Evolutionary conservation across 306 rosid genomes (phyloP), one percentile per base, ranked within the genome.

Genomic region (Sicyos edulis): DNA sequence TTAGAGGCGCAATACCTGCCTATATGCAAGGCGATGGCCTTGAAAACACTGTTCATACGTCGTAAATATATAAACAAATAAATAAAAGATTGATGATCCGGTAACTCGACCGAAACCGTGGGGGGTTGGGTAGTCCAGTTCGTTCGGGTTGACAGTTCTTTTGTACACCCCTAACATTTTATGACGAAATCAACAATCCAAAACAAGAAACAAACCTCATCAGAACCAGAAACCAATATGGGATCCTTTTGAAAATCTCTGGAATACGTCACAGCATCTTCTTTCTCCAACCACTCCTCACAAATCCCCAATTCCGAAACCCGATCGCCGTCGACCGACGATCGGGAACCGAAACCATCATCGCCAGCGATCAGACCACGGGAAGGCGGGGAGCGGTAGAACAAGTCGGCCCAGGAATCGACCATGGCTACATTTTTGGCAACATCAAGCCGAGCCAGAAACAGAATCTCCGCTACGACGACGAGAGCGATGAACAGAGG

Each of bases 241-340:
- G 99, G 97, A 3, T 93, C 82, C 64, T 82, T 82, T 15, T 8
- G 34, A 69, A 93, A 93, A 74, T 93, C 84, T 77, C 99, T 87
- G 7, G 84, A 82, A 78, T 89, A 88, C 9, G 81, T 83, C n/a
- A 85, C 92, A 74, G 85, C 83, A 54, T 91, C 99, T 66, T 81
- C 97, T 62, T 77, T 87, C 82, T 89, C 95, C 83, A 93, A 81
- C 97, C 96, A 93, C 45, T 77, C 81, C 83, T 93, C 95, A 34
- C 99, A 93, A 4, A 78, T 78, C 64, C 63, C 84, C 50, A 77
- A 70, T n/a, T 82, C 88, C 70, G 81, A 75, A 74, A 45, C 73
- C 77, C 54, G 80, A 70, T 76, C 87, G 66, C 12, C 45, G 14
- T 13, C 75, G 71, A 58, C n/a, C n/a, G n/a, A 42, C 56, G 52